Conservation (phyloP, 2,329 filamentous ascomycete genomes). For the Trichophaea hybrida region DNA sequence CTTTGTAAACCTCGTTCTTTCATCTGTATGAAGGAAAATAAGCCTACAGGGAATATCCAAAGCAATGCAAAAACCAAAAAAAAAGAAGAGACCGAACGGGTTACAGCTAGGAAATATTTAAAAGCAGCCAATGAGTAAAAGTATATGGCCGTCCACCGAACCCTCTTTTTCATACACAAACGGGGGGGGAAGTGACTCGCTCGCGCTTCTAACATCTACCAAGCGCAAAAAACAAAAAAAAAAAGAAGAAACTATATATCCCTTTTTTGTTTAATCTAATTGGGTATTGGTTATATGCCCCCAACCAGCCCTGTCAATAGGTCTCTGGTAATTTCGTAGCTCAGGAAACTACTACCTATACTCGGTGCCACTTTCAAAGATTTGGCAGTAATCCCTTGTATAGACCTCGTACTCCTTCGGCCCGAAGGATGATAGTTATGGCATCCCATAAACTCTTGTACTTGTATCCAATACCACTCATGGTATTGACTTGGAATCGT, state of each 20-base stretch:
- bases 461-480: slow-evolving; percentile 94
- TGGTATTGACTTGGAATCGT: slow-evolving; percentile 96
- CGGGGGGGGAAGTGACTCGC: neutral
- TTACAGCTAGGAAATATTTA: too few relatives aligned
- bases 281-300: neutral
- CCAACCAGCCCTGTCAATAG: slow-evolving; percentile 39
- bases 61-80: too few relatives aligned
- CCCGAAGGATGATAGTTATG: slow-evolving; percentile 60
- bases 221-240: neutral
- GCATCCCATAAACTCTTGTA: slow-evolving; percentile 82
- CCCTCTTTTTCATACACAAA: too few relatives aligned
- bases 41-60: too few relatives aligned
- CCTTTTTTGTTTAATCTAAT: neutral
- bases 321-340: slow-evolving; percentile 87
- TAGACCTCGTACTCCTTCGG: slow-evolving; percentile 71
- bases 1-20: too few relatives aligned
- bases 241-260: neutral
- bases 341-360: slow-evolving; percentile 97
- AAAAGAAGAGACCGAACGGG: too few relatives aligned
- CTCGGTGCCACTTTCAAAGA: slow-evolving; percentile 93
- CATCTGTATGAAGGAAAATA: too few relatives aligned
- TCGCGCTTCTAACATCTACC: neutral
- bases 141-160: too few relatives aligned
- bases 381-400: slow-evolving; percentile 97
- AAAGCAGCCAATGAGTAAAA: too few relatives aligned